Percentiles rank a stretch among this genome's conserved stretches.
phyloP scores from a whole-genome alignment of 495 filamentous ascomycete species.

The Neurospora terricola region DNA sequence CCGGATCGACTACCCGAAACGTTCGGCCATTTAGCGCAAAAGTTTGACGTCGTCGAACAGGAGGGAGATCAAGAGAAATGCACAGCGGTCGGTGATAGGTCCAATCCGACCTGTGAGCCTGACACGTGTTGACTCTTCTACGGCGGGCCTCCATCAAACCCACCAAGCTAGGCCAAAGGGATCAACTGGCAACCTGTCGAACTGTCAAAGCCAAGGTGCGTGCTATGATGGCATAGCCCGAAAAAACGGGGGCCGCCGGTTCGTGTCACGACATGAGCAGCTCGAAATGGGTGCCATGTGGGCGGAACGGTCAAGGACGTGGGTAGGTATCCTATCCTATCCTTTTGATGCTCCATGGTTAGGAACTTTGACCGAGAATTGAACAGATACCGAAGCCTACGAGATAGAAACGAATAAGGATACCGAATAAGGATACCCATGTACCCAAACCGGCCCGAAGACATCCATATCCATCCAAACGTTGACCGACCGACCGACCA shows the following conservation, averaged over 20 bases:
- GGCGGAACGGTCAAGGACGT: background rate
- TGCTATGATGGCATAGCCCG: background rate
- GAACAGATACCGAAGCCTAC: background rate
- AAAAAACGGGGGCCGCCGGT: background rate
- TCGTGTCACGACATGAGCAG: background rate
- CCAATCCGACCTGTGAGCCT: background rate
- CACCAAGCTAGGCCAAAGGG: background rate
- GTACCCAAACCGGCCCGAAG: background rate
- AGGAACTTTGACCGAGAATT: background rate
- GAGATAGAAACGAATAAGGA: background rate
- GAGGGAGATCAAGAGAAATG: background rate
- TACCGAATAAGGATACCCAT: too few relatives aligned
- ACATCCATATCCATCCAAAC: background rate
- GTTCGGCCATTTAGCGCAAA: background rate
- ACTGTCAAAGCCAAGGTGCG: background rate
- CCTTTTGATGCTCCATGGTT: background rate
- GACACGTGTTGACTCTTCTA: background rate
- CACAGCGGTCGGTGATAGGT: background rate
- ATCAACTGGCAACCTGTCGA: background rate
- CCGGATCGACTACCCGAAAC: background rate
- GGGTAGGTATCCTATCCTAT: background rate
- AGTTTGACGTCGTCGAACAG: background rate
- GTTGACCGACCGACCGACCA: background rate
- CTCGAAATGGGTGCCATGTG: background rate
- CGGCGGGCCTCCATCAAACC: background rate